phyloP scores from a whole-genome alignment of 2,329 filamentous ascomycete genomes.

The Herpotrichia juniperi region DNA sequence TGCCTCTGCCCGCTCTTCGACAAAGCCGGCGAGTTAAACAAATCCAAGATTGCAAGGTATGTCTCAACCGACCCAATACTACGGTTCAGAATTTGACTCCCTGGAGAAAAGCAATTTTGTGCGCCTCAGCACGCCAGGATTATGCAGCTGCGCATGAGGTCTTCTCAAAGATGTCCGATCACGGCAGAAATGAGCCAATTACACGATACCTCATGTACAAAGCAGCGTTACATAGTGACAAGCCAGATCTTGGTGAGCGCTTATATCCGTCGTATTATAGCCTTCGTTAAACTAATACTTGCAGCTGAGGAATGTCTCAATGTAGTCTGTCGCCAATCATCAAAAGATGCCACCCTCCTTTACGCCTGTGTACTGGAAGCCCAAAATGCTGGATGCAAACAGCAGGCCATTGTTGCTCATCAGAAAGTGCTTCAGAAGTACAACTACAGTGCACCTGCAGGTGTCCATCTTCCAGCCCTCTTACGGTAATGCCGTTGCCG shows the following conservation, averaged over 20 bases:
- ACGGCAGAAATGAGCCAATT: slow-evolving; percentile 64
- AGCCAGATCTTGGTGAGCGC: slow-evolving; percentile 58
- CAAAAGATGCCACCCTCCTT: slow-evolving; percentile 67
- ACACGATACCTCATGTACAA: slow-evolving; percentile 80
- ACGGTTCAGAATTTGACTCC: slow-evolving; percentile 8
- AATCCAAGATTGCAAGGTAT: slow-evolving; percentile 71
- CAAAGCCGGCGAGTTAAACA: slow-evolving; percentile 69
- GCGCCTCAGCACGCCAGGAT: slow-evolving; percentile 66
- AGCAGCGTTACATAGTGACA: slow-evolving; percentile 65
- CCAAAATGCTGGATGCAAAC: slow-evolving; percentile 66
- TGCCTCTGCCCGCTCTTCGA: slow-evolving; percentile 72
- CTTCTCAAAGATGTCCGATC: slow-evolving; percentile 65
- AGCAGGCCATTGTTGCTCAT: slow-evolving; percentile 64
- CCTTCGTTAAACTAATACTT: slow-evolving; percentile 12
- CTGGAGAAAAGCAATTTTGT: slow-evolving; percentile 75
- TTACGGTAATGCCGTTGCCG: slow-evolving; percentile 63
- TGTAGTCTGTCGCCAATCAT: slow-evolving; percentile 59
- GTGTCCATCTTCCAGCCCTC: slow-evolving; percentile 67
- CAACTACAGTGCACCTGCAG: slow-evolving; percentile 54
- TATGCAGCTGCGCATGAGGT: slow-evolving; percentile 59
- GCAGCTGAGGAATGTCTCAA: slow-evolving; percentile 69
- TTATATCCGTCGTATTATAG: no score
- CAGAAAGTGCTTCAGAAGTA: slow-evolving; percentile 65
- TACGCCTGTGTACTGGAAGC: slow-evolving; percentile 84
- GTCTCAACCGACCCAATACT: slow-evolving; percentile 2